These are phyloP conservation scores for Oryza punctata DNA, from an alignment of 176 grass and related monocot genomes.

Conservation along the genomic window DNA sequence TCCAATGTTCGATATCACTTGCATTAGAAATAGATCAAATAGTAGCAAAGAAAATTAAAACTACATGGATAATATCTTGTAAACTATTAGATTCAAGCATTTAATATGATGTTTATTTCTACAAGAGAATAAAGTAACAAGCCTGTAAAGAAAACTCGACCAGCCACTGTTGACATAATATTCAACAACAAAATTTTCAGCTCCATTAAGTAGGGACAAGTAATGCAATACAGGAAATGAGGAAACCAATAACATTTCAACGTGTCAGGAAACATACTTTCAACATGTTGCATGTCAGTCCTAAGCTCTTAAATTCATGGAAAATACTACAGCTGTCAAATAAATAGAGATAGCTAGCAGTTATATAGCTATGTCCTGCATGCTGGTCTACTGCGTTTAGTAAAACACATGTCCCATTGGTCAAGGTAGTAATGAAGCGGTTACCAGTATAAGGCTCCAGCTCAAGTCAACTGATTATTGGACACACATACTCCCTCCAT, in stretches of 20 bases:
- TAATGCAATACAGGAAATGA: not conserved
- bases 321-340: not conserved
- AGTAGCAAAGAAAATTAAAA: not conserved
- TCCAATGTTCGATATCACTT: slow-evolving; percentile 19
- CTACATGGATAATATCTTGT: not conserved
- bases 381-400: not conserved
- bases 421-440: not conserved
- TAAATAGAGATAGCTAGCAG: slow-evolving; percentile 8
- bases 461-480: not conserved
- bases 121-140: not conserved
- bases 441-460: not conserved
- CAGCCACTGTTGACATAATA: not conserved
- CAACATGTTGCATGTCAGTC: not conserved
- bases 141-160: not conserved
- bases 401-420: not conserved
- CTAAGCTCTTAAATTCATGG: not conserved
- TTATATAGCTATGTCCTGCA: not conserved
- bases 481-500: not conserved
- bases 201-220: not conserved
- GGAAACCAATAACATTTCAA: not conserved
- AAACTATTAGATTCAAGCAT: slow-evolving; percentile 16
- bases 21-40: slow-evolving; percentile 20
- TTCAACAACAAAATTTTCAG: not conserved
- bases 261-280: not conserved
- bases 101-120: slow-evolving; percentile 5